phyloP scores from a whole-genome alignment of 2,329 filamentous ascomycete species.

The Penicillium sp. region DNA sequence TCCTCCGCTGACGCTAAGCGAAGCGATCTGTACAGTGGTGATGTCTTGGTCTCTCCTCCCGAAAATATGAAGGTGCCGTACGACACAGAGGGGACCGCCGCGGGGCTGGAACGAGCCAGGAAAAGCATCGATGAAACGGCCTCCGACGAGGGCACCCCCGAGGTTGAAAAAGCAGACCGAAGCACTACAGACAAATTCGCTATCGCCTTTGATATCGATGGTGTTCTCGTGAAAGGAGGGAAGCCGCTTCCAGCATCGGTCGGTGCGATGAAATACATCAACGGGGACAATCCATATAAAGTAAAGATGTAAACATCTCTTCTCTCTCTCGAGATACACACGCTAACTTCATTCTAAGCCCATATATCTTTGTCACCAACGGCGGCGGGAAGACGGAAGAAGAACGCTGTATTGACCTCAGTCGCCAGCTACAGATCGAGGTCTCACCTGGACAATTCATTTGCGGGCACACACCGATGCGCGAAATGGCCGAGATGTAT shows the following conservation, averaged over 20 bases:
- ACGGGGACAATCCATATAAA: slow-evolving; percentile 65
- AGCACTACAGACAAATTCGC: background rate
- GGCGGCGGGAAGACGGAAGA: slow-evolving; percentile 69
- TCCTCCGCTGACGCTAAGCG: too few species aligned
- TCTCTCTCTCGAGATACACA: background rate
- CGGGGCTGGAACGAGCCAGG: too few species aligned
- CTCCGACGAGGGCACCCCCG: too few species aligned
- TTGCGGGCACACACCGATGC: slow-evolving; percentile 75
- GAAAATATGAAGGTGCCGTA: too few species aligned
- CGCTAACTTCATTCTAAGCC: slow-evolving; percentile 62
- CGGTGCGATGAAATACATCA: slow-evolving; percentile 66
- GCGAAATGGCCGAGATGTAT: slow-evolving; percentile 72
- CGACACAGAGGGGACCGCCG: too few species aligned
- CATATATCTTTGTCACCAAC: slow-evolving; percentile 72
- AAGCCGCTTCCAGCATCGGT: slow-evolving; percentile 66
- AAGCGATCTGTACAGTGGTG: too few species aligned
- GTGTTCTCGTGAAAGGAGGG: slow-evolving; percentile 72
- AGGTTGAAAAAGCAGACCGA: too few species aligned
- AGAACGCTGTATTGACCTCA: slow-evolving; percentile 65
- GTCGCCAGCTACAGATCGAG: slow-evolving; percentile 63
- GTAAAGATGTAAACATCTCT: slow-evolving; percentile 45
- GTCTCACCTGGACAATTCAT: slow-evolving; percentile 72
- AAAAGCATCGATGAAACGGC: too few species aligned
- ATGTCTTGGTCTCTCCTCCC: too few species aligned
- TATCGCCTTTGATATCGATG: slow-evolving; percentile 66